Percentiles rank a stretch among this genome's conserved stretches.
Conservation (phyloP, 164 flowering plant species). For the Annona squamosa region DNA sequence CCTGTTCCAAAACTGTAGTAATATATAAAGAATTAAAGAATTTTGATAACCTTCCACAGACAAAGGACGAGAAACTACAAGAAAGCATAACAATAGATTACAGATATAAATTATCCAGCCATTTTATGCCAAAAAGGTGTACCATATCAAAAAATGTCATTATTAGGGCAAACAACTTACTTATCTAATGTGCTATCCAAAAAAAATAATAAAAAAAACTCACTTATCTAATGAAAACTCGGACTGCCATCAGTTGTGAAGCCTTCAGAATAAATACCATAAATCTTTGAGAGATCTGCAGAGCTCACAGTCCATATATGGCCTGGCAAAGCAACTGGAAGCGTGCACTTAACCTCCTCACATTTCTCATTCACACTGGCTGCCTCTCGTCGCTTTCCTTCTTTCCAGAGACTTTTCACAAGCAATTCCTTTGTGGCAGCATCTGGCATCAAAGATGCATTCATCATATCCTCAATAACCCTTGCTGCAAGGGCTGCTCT, state of each 20-base stretch:
- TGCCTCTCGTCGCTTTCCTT: conserved; percentile 82
- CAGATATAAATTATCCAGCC: not conserved
- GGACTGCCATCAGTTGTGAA: conserved; percentile 15
- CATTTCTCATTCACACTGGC: conserved; percentile 62
- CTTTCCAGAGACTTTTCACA: conserved; percentile 87
- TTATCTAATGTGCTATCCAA: not conserved
- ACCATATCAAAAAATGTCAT: too few species aligned
- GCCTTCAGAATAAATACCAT: conserved; percentile 34
- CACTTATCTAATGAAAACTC: not conserved
- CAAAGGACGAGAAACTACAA: not conserved
- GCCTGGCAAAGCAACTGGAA: conserved; percentile 51
- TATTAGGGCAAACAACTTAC: too few species aligned
- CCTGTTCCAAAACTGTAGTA: too few species aligned
- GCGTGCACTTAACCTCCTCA: conserved; percentile 30
- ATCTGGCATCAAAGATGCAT: conserved; percentile 52
- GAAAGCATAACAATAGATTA: not conserved
- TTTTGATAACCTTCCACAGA: not conserved
- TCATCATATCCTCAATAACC: conserved; percentile 72
- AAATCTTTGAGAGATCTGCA: conserved; percentile 42
- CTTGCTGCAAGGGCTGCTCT: conserved; percentile 75
- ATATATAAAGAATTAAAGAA: not conserved
- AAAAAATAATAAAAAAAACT: not conserved
- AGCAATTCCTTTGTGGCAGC: conserved; percentile 63
- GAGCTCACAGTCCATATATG: conserved; percentile 61
- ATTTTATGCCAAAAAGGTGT: not conserved